phyloP scores from a whole-genome alignment of 441 rosid species.

The Adansonia grandidieri region DNA sequence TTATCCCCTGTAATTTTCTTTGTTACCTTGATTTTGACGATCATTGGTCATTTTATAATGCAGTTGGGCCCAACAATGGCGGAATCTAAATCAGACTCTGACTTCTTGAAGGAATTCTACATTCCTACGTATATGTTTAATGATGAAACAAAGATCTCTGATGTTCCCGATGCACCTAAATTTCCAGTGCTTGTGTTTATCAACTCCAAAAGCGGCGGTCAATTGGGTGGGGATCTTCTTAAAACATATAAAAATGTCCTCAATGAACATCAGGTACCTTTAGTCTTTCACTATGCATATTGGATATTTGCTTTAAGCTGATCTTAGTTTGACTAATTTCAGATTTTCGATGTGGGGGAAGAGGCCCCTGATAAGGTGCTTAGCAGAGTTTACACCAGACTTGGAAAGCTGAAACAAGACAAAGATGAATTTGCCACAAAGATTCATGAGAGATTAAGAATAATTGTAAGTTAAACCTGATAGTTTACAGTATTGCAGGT shows the following conservation, averaged over 20 bases:
- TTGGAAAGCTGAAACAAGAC: constrained; percentile 55
- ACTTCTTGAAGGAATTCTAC: constrained; percentile 47
- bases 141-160: constrained; percentile 35
- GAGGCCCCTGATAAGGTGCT: constrained; percentile 71
- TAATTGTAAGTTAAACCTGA: constrained; percentile 55
- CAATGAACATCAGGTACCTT: constrained; percentile 54
- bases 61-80: constrained; percentile 45
- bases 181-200: constrained; percentile 78
- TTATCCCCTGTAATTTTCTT: not conserved
- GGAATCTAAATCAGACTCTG: constrained; percentile 33
- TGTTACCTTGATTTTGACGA: constrained; percentile 7
- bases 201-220: constrained; percentile 91
- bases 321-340: constrained; percentile 5
- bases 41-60: constrained; percentile 5
- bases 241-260: constrained; percentile 71
- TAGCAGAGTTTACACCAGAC: constrained; percentile 61
- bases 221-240: constrained; percentile 81
- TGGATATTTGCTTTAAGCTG: not conserved
- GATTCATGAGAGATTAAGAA: constrained; percentile 55
- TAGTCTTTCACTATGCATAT: not conserved
- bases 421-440: constrained; percentile 51
- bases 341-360: constrained; percentile 79
- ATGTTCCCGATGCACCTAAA: constrained; percentile 38
- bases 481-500: not conserved
- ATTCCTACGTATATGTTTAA: constrained; percentile 60